Conservation (phyloP, 495 filamentous ascomycete genomes). For the Mytilinidion resinicola region DNA sequence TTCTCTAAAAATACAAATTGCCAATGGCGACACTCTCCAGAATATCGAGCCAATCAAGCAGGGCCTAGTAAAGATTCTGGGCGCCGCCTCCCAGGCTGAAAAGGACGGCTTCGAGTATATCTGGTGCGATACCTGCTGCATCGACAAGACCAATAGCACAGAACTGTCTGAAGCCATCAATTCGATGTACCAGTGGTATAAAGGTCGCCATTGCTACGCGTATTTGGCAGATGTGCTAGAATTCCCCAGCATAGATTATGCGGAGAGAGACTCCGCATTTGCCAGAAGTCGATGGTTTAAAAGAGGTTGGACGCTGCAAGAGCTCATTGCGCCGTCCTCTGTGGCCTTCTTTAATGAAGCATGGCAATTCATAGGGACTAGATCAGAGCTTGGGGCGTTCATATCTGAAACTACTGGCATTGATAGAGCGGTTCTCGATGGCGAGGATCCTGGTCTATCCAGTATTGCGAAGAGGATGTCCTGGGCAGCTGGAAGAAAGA, state of each 20-base stretch:
- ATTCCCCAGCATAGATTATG: not conserved
- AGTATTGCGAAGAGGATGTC: not conserved
- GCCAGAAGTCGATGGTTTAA: constrained; percentile 3
- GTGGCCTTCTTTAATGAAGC: constrained; percentile 20
- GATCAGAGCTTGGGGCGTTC: constrained; percentile 5
- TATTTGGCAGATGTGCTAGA: constrained; percentile 3
- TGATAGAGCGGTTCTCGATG: constrained; percentile 7
- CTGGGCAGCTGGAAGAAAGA: not conserved
- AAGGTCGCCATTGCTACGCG: constrained; percentile 1
- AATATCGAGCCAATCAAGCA: not conserved
- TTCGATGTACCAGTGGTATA: constrained; percentile 33
- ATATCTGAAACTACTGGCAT: constrained; percentile 17
- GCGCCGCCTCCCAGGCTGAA: not conserved
- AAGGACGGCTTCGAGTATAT: not conserved
- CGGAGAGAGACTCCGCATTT: constrained; percentile 4
- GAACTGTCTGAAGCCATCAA: constrained; percentile 39
- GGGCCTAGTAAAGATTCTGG: not conserved
- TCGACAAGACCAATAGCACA: constrained; percentile 31
- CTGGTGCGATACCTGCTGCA: constrained; percentile 42
- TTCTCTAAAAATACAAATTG: too few relatives aligned
- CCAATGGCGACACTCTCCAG: too few relatives aligned
- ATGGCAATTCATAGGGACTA: constrained; percentile 14
- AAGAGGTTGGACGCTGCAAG: too few relatives aligned
- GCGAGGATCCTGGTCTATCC: too few relatives aligned
- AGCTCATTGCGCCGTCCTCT: constrained; percentile 7